Base-by-base conservation (phyloP, 2,329 filamentous ascomycete genomes). In the Microcyclospora pomicola region DNA sequence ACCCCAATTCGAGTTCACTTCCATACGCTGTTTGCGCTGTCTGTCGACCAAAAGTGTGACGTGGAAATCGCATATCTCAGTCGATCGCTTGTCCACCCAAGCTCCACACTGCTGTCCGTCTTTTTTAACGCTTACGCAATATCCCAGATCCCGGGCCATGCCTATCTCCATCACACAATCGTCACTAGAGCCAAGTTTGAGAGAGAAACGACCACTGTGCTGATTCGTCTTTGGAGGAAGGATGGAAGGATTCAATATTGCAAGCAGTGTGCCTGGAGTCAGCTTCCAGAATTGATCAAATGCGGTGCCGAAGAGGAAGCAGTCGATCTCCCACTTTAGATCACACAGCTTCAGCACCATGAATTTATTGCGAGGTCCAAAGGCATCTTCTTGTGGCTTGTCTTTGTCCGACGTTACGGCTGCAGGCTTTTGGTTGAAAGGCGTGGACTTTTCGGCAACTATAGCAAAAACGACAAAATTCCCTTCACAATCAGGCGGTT, bases 241-340 rank as follows among this genome's bases (percentile, higher is more conserved):
- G 49, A 96, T 80, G 13, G 69, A 77, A 1, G 91, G 91, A 54
- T 98, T 98, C 24, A 98, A 68, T 16, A 98, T 82, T 5, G 88
- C 91, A 39, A 98, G 69, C 1, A 96, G 72, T 0, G 87, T 95
- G n/a, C 91, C 91, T 2, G 84, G 74, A 0, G 78, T 78, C n/a
- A 96, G 67, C 55, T 93, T 93, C 80, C 88, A 96, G 64, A 91
- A 98, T 38, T 82, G 77, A 12, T 83, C 80, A 51, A 96, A 95
- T 6, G 85, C 92, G 0, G 80, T 77, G 51, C 83, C 82, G 61
- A 98, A 98, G 11, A 98, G 73, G 51, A 86, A 96, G 31, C 96
- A 71, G 46, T 96, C 87, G 10, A 98, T 60, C 50, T 94, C 85
- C 75, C 79, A 94, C 51, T 85, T 80, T 9, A 98, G 67, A 58